Evolutionary conservation across 1,139 yeast species (phyloP).

Genomic region (Pichia sp.): DNA sequence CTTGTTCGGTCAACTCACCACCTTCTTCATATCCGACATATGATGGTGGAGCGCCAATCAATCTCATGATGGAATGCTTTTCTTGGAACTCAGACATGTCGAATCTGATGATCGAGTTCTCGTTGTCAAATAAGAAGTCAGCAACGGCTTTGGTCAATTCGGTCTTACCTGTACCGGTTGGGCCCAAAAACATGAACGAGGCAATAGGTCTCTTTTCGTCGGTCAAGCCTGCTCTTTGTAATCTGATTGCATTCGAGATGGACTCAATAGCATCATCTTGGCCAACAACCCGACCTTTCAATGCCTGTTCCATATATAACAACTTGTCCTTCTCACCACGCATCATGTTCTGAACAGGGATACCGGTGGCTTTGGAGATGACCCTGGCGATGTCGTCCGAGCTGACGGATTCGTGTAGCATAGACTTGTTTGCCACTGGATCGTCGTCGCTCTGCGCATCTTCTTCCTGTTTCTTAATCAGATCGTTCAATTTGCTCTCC

Average conservation of each 20-base stretch:
- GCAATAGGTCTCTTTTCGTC: slow-evolving; percentile 94
- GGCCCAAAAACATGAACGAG: slow-evolving; percentile 92
- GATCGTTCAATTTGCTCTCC: slow-evolving; percentile 57
- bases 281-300: slow-evolving; percentile 80
- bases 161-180: slow-evolving; percentile 98
- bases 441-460: slow-evolving; percentile 24
- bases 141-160: slow-evolving; percentile 91
- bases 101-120: slow-evolving; percentile 77
- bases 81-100: slow-evolving; percentile 99
- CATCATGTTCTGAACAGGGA: slow-evolving; percentile 87
- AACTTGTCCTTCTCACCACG: slow-evolving; percentile 92
- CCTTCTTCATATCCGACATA: slow-evolving; percentile 94
- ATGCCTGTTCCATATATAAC: slow-evolving; percentile 76
- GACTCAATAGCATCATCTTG: slow-evolving; percentile 93
- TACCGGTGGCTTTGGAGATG: slow-evolving; percentile 91
- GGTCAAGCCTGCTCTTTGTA: slow-evolving; percentile 94
- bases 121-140: slow-evolving; percentile 85
- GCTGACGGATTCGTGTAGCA: slow-evolving; percentile 89
- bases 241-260: slow-evolving; percentile 88
- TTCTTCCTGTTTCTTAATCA: slow-evolving; percentile 36
- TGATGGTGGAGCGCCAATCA: slow-evolving; percentile 99
- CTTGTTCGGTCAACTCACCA: slow-evolving; percentile 95
- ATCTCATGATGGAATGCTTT: slow-evolving; percentile 80
- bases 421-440: slow-evolving; percentile 25
- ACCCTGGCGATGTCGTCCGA: slow-evolving; percentile 92